Base-by-base conservation (phyloP, 129 eudicot genomes). In the Centella asiatica region DNA sequence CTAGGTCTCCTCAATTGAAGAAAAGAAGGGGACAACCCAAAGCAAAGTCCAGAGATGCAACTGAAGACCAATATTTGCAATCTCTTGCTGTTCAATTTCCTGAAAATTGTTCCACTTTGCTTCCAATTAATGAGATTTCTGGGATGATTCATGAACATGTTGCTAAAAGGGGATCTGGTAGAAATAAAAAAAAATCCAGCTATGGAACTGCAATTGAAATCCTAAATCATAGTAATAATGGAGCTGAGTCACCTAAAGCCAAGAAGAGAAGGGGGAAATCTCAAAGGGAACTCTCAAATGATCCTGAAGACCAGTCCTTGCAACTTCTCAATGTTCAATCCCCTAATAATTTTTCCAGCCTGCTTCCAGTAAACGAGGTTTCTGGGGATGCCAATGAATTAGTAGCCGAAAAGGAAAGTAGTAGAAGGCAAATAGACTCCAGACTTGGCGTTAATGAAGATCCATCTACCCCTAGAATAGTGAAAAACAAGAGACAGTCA, bases 271-370 rank as follows among this genome's bases (percentile, higher is more conserved):
- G 49, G 57, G 72, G 64, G 39, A 60, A 72, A 51, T 64, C 69
- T 47, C 70, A 39, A 24, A 72, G 56, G 40, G 36, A 60, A 27
- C 52, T 42, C 1, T 32, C 42, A 28, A 28, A 36, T 18, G 59
- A 60, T 66, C 28, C 74, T 47, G 60, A n/a, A 29, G 60, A 57
- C 24, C 65, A 64, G n/a, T 18, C 18, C 18, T 32, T 42, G 61
- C 33, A 69, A 64, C 55, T 62, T 62, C 70, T 66, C 46, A 71
- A 70, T 48, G 28, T 78, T 62, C 60, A 42, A 36, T 56, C 65
- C 64, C 81, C 71, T 15, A 12, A 42, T n/a, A n/a, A n/a, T 8
- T 2, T 51, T 1, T 27, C 57, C 37, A 15, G 24, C 29, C 37
- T 26, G 34, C 70, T 54, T 42, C 67, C 46, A 32, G 37, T 46